phyloP scores from a whole-genome alignment of 441 rosid species.

The Mallotus japonicus region DNA sequence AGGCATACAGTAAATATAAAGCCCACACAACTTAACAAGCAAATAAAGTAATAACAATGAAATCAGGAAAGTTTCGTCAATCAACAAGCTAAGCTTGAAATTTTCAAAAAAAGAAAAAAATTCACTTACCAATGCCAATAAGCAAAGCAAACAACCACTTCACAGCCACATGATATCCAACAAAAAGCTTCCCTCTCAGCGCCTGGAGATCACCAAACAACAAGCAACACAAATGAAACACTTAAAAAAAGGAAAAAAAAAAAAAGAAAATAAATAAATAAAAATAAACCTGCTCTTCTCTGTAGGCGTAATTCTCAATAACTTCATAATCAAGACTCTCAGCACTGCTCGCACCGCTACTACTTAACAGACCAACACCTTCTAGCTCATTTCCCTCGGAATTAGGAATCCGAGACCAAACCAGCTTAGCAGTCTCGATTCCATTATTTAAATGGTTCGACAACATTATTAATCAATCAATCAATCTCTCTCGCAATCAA shows the following conservation, averaged over 20 bases:
- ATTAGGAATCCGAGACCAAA: conserved; percentile 85
- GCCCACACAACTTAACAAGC: no score
- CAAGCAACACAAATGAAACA: conserved; percentile 6
- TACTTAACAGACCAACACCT: conserved; percentile 42
- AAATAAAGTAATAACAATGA: no score
- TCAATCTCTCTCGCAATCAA: not conserved
- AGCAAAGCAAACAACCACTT: conserved; percentile 98
- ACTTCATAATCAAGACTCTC: conserved; percentile 96
- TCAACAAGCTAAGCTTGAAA: no score
- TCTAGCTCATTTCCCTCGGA: conserved; percentile 42
- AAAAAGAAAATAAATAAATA: not conserved
- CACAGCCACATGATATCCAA: conserved; percentile 69
- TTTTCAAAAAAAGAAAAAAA: no score
- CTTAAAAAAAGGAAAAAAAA: not conserved
- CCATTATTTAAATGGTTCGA: conserved; percentile 82
- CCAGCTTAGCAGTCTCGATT: conserved; percentile 58
- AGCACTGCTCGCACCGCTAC: conserved; percentile 40
- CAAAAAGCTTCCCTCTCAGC: conserved; percentile 78
- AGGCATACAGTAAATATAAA: no score
- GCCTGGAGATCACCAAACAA: conserved; percentile 42
- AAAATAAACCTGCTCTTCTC: conserved; percentile 75
- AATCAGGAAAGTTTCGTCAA: no score
- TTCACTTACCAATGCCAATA: conserved; percentile 76
- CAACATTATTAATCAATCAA: conserved; percentile 36
- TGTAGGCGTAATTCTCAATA: conserved; percentile 83